Evolutionary conservation across 1,284 basidiomycete species (phyloP).

Genomic region (Ceratobasidium sp.): DNA sequence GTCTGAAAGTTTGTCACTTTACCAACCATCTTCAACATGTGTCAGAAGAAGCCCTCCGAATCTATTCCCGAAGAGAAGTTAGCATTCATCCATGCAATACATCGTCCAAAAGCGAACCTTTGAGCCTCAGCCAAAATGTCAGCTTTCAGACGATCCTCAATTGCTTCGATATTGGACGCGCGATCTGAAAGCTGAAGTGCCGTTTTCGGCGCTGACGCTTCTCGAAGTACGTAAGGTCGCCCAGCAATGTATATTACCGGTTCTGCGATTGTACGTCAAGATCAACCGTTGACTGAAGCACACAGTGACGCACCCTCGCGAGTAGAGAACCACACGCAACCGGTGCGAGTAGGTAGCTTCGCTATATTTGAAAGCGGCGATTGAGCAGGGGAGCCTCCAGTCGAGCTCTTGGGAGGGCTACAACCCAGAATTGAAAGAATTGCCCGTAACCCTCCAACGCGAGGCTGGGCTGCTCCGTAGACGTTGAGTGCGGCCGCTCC

Average conservation of each 20-base stretch:
- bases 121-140: slow-evolving; percentile 92
- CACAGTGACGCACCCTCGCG: slow-evolving; percentile 66
- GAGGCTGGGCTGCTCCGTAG: slow-evolving; percentile 94
- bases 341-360: slow-evolving; percentile 53
- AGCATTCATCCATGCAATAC: background rate
- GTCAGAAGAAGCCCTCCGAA: slow-evolving; percentile 92
- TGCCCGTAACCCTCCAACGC: slow-evolving; percentile 88
- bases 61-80: slow-evolving; percentile 51
- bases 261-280: slow-evolving; percentile 18
- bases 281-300: slow-evolving; percentile 6
- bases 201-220: slow-evolving; percentile 83
- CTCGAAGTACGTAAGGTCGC: slow-evolving; percentile 93
- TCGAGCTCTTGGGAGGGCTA: slow-evolving; percentile 59
- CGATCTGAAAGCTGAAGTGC: slow-evolving; percentile 88
- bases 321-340: slow-evolving; percentile 83
- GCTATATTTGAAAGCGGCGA: slow-evolving; percentile 30
- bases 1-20: background rate
- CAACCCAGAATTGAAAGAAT: slow-evolving; percentile 88
- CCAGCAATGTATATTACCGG: slow-evolving; percentile 86
- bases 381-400: slow-evolving; percentile 34
- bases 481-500: slow-evolving; percentile 74
- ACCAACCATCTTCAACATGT: slow-evolving; percentile 83
- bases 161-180: slow-evolving; percentile 93
- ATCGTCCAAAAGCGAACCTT: slow-evolving; percentile 55
- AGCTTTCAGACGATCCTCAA: slow-evolving; percentile 87